Evolutionary conservation across 306 rosid genomes (phyloP), one percentile per base, ranked within the genome.

Genomic region (Malus sieversii): DNA sequence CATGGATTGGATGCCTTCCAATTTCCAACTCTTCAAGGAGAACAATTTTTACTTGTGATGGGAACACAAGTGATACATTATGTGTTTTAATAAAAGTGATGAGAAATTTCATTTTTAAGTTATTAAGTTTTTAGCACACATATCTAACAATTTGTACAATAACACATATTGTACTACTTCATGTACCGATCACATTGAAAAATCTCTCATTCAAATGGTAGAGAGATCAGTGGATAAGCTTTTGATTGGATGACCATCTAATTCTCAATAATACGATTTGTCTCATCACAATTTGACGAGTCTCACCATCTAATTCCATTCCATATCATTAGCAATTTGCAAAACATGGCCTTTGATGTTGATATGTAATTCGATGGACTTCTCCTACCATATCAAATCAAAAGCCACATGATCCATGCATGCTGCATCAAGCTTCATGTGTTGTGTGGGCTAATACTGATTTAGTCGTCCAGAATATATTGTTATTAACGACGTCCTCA

Each of bases 101-200:
- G 33, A 32, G 33, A 32, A 32, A 32, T 32, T 32, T 32, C 6
- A 4, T 32, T 32, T 32, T 32, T 32, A 32, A 32, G 6, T 32
- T 32, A 32, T 32, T 32, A 32, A 32, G 0, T 32, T 32, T 32
- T 32, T 32, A 32, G 6, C 33, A 32, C 33, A 32, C 0, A 32
- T 32, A 32, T 32, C 1, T 0, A 1, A 32, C 0, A 0, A 32
- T 32, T 32, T 32, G 6, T 32, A 32, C 0, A 4, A 0, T 32
- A 0, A 32, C 33, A 32, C 1, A 0, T 32, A 0, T 0, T 32
- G 5, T 32, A 32, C 0, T 5, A 32, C 0, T 4, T 1, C 0
- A 0, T 32, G 33, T 32, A 4, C 1, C 33, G 1, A 0, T 32
- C 1, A 32, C 1, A 32, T 4, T 32, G 33, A 32, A 32, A 32